Evolutionary conservation across 2,329 filamentous ascomycete genomes (phyloP), one percentile per base, ranked within the genome.

Genomic region (Fusarium mangiferae): DNA sequence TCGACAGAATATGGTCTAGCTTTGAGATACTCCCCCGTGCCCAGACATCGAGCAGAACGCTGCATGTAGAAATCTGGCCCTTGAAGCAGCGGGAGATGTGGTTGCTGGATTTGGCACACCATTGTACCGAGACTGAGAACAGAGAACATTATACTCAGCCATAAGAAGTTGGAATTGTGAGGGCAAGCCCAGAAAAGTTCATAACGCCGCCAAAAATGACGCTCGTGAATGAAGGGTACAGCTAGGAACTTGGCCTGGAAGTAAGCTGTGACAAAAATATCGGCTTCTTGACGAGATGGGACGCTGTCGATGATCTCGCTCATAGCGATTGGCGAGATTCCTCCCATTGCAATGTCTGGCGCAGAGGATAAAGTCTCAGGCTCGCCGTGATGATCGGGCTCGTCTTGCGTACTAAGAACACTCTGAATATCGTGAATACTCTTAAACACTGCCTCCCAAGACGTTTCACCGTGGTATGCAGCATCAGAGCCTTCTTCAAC

Each of bases 131-230:
- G 81, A 68, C 81, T 82, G 44, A 88, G 72, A 52, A 87, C 82
- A 11, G 86, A 87, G 66, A 86, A 86, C 54, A 88, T 79, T 44
- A 87, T 84, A 72, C 86, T 87, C 49, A 87, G 79, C 87, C 87
- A 89, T 33, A 88, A 79, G 18, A 87, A 78, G 68, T 82, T 84
- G 7, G 83, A 79, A 1, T 79, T 78, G 8, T 78, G 73, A 2
- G 85, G 83, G 7, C 81, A 75, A 33, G 74, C 72, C 86, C 87
- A 88, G 70, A 88, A 87, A 9, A 80, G 81, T 45, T 85, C 83
- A 73, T 87, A 88, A 44, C 84, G 82, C 7, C 85, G 81, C 71
- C 85, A 83, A 62, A 89, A 89, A 74, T 87, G 82, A 36, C 78
- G 80, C 6, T 79, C 76, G 66, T 86, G 85, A 30, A 86, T 74